Evolutionary conservation across 2,329 filamentous ascomycete genomes (phyloP), one percentile per base, ranked within the genome.

Genomic region (Aspergillus felis): DNA sequence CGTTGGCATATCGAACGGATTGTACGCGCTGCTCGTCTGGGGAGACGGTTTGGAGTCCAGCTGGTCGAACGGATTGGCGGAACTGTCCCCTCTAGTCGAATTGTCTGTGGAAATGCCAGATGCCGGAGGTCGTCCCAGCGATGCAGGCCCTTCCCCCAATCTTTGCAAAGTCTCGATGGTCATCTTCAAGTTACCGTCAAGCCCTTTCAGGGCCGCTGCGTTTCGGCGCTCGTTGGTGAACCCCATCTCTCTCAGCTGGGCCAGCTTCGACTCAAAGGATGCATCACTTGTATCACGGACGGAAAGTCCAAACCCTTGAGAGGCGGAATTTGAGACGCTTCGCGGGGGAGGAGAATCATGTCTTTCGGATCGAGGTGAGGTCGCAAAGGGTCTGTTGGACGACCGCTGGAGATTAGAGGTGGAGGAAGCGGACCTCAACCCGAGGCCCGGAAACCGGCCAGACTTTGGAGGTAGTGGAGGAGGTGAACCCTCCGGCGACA

Each of bases 201-300:
- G 82, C 3, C 89, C 89, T 70, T 92, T 92, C 20, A 99, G 78
- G 27, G 97, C 86, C 53, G 88, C 86, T 4, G 85, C 81, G 68
- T 97, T 97, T 58, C 89, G 85, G 65, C 88, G 90, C 46, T 88
- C 86, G 70, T 99, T 92, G 3, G 79, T 80, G 67, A 99, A 99
- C 0, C 94, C 94, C 92, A 97, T 96, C 56, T 97, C 92, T 55
- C 87, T 84, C 57, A 99, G 77, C 53, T 85, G 87, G 3, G 81
- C 80, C 71, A 97, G 75, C 72, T 97, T 97, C 51, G 83, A 81
- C 47, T 95, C 91, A 55, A 87, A 82, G 64, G 66, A 79, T 59
- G 54, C 61, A 17, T 64, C 75, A 66, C 57, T 68, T 42, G 74
- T 78, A 58, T 79, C 77, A 28, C 71, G 83, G 27, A 94, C 79